Evolutionary conservation across 345 rosid species (phyloP).

Genomic region (sweet orange (Citrus sinensis)): DVS_A1.0 CM039168.1:1061501-1062000

Average conservation of each 20-base stretch:
- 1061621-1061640: constrained; percentile 55
- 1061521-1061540: constrained; percentile 62
- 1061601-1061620: constrained; percentile 65
- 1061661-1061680: constrained; percentile 29
- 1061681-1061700: constrained; percentile 41
- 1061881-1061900: too few species aligned
- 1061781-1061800: constrained; percentile 50
- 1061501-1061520: constrained; percentile 56
- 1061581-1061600: constrained; percentile 59
- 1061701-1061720: constrained; percentile 50
- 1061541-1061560: constrained; percentile 62
- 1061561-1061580: constrained; percentile 55
- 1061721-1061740: constrained; percentile 46
- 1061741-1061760: constrained; percentile 83
- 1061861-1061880: too few species aligned
- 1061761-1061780: constrained; percentile 74
- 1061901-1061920: too few species aligned
- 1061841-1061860: neutral
- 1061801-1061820: constrained; percentile 42
- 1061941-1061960: too few species aligned
- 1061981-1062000: too few species aligned
- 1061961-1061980: too few species aligned
- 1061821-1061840: constrained; percentile 59
- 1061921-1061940: too few species aligned
- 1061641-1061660: constrained; percentile 46